Evolutionary conservation across 2,329 filamentous ascomycete genomes (phyloP).

Genomic region (Hypoxylon sp.): DNA sequence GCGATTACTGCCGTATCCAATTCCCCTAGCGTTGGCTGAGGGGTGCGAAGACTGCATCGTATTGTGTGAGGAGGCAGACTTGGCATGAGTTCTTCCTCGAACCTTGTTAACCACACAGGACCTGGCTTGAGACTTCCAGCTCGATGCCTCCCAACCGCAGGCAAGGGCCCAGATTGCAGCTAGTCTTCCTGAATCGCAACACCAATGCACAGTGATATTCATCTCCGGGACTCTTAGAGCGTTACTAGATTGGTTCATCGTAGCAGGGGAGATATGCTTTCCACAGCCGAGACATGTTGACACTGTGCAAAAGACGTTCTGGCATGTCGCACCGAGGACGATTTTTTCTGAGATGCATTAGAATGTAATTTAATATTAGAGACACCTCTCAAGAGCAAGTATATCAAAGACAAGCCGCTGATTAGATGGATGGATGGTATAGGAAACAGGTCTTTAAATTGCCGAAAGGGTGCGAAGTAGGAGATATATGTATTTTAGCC

Average conservation of each 20-base stretch:
- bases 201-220: conserved; percentile 20
- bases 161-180: conserved; percentile 41
- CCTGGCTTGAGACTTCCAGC: conserved; percentile 13
- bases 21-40: conserved; percentile 27
- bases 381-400: not conserved
- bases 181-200: conserved; percentile 33
- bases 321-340: conserved; percentile 28
- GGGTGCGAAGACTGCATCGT: not conserved
- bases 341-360: conserved; percentile 28
- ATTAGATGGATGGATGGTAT: not conserved
- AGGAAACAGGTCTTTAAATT: not conserved
- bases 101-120: conserved; percentile 21
- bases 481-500: not conserved
- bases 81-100: conserved; percentile 11
- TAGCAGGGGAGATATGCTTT: not conserved
- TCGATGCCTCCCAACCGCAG: conserved; percentile 31
- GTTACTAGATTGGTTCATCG: not conserved
- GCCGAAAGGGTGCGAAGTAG: not conserved
- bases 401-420: not conserved
- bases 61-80: not conserved
- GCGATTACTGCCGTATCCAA: conserved; percentile 32
- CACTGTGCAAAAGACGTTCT: conserved; percentile 13
- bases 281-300: conserved; percentile 40
- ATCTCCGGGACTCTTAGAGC: not conserved
- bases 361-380: not conserved